Evolutionary conservation across 345 rosid species (phyloP), one percentile per base, ranked within the genome.

Genomic region (Sisymbrium altissimum): DNA sequence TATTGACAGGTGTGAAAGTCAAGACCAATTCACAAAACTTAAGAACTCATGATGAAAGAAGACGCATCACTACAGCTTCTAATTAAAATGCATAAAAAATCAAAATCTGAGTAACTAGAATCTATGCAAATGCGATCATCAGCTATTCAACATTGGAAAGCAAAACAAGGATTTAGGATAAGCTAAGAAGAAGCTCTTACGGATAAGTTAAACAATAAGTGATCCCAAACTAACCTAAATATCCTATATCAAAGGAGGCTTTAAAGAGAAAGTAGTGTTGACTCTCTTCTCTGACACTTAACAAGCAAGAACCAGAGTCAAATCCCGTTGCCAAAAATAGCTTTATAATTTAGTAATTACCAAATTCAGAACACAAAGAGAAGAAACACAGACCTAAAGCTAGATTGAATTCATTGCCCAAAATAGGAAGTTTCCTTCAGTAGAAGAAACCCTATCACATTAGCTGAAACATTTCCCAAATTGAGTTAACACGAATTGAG

Each of bases 271-370:
- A 64, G 46, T 35, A 46, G 9, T 15, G 50, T 59, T 76, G 71
- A 70, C 59, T 63, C 75, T 6, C 33, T 30, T 68, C 33, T 2
- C 49, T 68, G 39, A 55, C 60, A 33, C 14, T 53, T 52, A 21
- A 50, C 13, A 5, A 50, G 49, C 38, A 61, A 4, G 41, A 38
- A 43, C 41, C 64, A 19, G 4, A 1, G 68, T 39, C 53, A 57
- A 74, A 75, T 40, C 35, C 9, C 27, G 8, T 66, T 75, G 64
- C 74, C 9, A 53, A 68, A n/a, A 75, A 50, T 75, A 68, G 79
- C 48, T 50, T 27, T 19, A n/a, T 3, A 39, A 45, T 10, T 27
- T 23, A 74, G 10, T 44, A 13, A 46, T 32, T 19, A 41, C 29
- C 73, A 66, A 55, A 44, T 33, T 54, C 64, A 73, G 4, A 14